Evolutionary conservation across 495 filamentous ascomycete genomes (phyloP).

Genomic region (Pseudoneurospora amorphoporcata): DNA sequence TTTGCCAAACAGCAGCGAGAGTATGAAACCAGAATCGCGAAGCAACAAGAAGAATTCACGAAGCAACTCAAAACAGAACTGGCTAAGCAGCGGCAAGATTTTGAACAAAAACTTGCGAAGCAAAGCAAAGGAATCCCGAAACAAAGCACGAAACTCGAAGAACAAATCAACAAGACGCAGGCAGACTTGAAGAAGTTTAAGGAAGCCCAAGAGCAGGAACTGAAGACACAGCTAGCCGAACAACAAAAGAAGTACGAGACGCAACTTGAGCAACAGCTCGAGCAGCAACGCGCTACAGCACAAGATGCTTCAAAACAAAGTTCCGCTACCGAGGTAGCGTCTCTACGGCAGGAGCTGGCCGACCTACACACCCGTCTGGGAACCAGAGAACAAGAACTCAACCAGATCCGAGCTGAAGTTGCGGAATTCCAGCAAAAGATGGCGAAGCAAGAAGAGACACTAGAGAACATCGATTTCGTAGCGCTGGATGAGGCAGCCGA

Average conservation of each 20-base stretch:
- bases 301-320: background rate
- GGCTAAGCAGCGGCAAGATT: background rate
- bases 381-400: background rate
- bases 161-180: conserved; percentile 1
- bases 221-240: background rate
- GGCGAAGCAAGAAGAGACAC: conserved; percentile 4
- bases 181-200: conserved; percentile 1
- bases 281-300: background rate
- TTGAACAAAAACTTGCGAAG: background rate
- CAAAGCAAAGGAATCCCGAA: background rate
- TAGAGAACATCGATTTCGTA: conserved; percentile 4
- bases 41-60: background rate
- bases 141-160: background rate
- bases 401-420: background rate
- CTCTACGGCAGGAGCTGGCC: background rate
- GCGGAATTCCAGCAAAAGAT: background rate
- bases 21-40: background rate
- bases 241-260: background rate
- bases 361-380: background rate
- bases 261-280: background rate
- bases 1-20: background rate
- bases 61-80: conserved; percentile 2
- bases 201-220: background rate
- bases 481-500: conserved; percentile 3
- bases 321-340: background rate